Evolutionary conservation across 163 green algal species (phyloP), one percentile per base, ranked within the genome.

Genomic region (Chloroidium sp.): DNA sequence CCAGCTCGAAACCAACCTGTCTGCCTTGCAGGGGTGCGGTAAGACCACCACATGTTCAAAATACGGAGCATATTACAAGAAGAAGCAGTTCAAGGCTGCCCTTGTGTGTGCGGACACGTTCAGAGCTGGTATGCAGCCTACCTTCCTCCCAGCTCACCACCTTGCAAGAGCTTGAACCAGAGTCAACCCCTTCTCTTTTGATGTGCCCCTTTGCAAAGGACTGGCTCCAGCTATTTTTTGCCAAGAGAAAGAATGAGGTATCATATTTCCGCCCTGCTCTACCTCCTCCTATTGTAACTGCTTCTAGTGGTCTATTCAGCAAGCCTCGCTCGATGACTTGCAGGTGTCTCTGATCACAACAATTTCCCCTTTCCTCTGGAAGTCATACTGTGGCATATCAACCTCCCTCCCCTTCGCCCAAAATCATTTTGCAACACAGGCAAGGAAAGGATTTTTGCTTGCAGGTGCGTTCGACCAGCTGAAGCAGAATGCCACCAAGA

Each of bases 11-110:
- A 36, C 36, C 36, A 36, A 36, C 8, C 74, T 62, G 36, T 74
- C 59, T 78, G 57, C 67, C 69, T 36, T 36, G 36, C 89, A 91
- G 86, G 92, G 92, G 68, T 88, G 85, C 78, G 97, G 97, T 62
- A 99, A 99, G 86, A 99, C 97, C 36, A 99, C 96, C 4, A 99
- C 96, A 1, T 98, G 94, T 81, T 97, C 93, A 69, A 99, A 99
- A 89, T 99, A 98, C 76, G 95, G 95, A 0, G 93, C 95, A 83
- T 90, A 93, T 81, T 95, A 97, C 90, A 98, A 98, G 86, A 94
- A 93, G 81, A 99, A 99, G 84, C 96, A 95, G 4, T 99, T 91
- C 85, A 98, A 98, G 89, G 92, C 94, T 0, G 94, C 92, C n/a
- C 87, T 99, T 83, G 95, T 99, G 13, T 99, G 97, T 87, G 97